phyloP scores from a whole-genome alignment of 129 eudicot species.

The Artemisia tridentata region DNA sequence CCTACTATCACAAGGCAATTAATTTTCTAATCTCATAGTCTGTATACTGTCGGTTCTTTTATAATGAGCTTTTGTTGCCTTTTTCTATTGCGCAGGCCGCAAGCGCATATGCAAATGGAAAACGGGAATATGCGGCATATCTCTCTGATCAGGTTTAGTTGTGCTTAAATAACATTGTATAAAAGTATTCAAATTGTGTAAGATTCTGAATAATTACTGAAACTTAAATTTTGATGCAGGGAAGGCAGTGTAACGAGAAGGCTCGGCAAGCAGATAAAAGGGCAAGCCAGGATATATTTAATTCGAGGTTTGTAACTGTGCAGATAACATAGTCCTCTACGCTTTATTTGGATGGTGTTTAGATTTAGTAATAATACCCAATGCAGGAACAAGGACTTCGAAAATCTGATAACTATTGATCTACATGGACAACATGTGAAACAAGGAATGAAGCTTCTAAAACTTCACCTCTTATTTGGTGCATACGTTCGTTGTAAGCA shows the following conservation, averaged over 20 bases:
- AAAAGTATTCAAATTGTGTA: not conserved
- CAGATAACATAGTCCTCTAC: not conserved
- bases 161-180: no score
- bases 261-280: constrained; percentile 85
- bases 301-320: constrained; percentile 56
- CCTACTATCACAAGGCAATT: constrained; percentile 70
- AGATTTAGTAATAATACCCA: constrained; percentile 14
- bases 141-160: no score
- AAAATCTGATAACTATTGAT: constrained; percentile 83
- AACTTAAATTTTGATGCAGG: constrained; percentile 40
- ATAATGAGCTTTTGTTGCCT: not conserved
- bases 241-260: constrained; percentile 51
- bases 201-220: not conserved
- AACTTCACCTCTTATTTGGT: constrained; percentile 91
- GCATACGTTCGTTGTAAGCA: constrained; percentile 90
- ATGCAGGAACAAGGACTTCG: constrained; percentile 76
- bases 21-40: constrained; percentile 5
- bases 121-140: constrained; percentile 55
- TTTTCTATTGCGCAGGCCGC: constrained; percentile 61
- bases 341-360: not conserved
- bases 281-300: constrained; percentile 88
- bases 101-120: constrained; percentile 75
- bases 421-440: constrained; percentile 97
- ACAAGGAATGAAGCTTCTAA: constrained; percentile 84
- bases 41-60: not conserved